phyloP scores from a whole-genome alignment of 169 alveolate species.

The Theileria sp. region DNA sequence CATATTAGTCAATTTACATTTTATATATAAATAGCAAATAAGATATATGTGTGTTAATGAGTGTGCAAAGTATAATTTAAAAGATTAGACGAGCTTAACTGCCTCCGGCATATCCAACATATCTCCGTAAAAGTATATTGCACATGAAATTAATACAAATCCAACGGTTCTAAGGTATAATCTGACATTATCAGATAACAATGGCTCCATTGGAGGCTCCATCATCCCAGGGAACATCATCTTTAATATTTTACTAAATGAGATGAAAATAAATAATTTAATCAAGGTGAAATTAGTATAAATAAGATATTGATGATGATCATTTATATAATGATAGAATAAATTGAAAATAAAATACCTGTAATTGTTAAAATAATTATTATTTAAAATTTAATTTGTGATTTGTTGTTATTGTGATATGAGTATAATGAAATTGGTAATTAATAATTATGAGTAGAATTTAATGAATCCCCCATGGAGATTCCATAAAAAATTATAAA shows the following conservation, averaged over 20 bases:
- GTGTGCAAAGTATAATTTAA: neutral
- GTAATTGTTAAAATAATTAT: neutral
- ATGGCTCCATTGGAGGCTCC: constrained; percentile 69
- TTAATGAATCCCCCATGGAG: constrained; percentile 14
- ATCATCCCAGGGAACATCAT: constrained; percentile 81
- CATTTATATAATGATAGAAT: neutral
- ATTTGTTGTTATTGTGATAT: neutral
- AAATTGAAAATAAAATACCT: neutral
- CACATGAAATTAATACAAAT: constrained; percentile 65
- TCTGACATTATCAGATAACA: constrained; percentile 65
- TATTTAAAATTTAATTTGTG: neutral
- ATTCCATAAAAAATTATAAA: neutral
- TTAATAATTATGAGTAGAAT: neutral
- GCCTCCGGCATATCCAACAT: constrained; percentile 78
- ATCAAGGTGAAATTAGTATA: neutral
- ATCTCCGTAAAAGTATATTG: constrained; percentile 76
- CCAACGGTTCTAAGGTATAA: constrained; percentile 69
- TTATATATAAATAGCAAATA: neutral
- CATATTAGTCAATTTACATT: neutral
- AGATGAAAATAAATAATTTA: neutral
- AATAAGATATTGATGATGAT: neutral
- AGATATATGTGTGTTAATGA: neutral
- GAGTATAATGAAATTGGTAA: neutral
- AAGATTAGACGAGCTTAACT: constrained; percentile 53
- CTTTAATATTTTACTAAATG: constrained; percentile 15